Percentiles rank a stretch among this genome's conserved stretches.
Evolutionary conservation across 495 filamentous ascomycete genomes (phyloP).

Genomic region (Aspergillus baeticus): DNA sequence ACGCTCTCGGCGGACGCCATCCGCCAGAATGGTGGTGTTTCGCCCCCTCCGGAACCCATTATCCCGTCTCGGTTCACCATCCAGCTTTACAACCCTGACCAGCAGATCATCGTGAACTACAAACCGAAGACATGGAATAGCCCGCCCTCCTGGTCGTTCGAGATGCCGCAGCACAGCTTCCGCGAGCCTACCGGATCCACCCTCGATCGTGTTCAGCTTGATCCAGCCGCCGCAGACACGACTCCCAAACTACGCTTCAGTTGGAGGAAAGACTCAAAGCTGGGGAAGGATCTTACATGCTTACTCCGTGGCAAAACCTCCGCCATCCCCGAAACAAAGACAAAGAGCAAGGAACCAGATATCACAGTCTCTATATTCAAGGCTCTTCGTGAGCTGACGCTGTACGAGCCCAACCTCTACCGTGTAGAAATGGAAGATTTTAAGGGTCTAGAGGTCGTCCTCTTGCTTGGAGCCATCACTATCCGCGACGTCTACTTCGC

Average conservation of each 20-base stretch:
- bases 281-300: conserved; percentile 82
- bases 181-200: conserved; percentile 70
- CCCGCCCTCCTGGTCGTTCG: conserved; percentile 83
- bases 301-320: conserved; percentile 74
- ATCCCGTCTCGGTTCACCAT: conserved; percentile 76
- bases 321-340: conserved; percentile 56
- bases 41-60: conserved; percentile 71
- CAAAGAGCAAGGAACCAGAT: conserved; percentile 86
- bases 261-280: conserved; percentile 88
- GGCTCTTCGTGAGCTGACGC: conserved; percentile 65
- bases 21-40: conserved; percentile 65
- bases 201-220: conserved; percentile 72
- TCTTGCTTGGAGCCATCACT: conserved; percentile 78
- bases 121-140: conserved; percentile 74
- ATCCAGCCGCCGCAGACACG: conserved; percentile 63
- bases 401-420: conserved; percentile 90
- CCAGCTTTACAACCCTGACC: conserved; percentile 93
- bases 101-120: conserved; percentile 68
- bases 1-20: conserved; percentile 77
- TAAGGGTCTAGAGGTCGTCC: conserved; percentile 87
- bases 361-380: conserved; percentile 85
- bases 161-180: conserved; percentile 86
- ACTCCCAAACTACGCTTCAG: conserved; percentile 82
- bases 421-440: conserved; percentile 91
- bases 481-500: conserved; percentile 85